A percentile compares a stretch with the other conserved stretches of the same genome.
Conservation (phyloP, 306 rosid species). For the Fagus sylvatica region DNA sequence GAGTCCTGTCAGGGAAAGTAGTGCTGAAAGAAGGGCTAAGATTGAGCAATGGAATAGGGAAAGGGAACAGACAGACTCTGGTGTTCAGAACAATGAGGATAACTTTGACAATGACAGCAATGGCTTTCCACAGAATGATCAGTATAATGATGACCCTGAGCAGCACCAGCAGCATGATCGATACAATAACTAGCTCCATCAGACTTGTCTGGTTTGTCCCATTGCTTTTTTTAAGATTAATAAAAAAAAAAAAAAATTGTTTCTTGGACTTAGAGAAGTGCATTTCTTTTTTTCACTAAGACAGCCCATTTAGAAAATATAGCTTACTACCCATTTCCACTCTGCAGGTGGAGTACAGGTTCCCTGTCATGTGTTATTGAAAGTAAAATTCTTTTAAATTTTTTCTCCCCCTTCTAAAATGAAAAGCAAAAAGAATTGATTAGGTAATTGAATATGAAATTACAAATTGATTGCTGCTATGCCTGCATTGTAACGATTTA, state of each 20-base stretch:
- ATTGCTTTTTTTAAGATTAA: not conserved
- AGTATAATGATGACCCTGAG: constrained; percentile 42
- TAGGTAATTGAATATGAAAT: not conserved
- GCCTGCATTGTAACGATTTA: not conserved
- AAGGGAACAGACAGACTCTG: constrained; percentile 56
- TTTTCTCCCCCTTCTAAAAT: constrained; percentile 5
- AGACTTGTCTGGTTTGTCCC: constrained; percentile 40
- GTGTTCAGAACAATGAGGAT: constrained; percentile 34
- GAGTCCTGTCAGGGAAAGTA: constrained; percentile 80
- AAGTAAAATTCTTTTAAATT: constrained; percentile 21
- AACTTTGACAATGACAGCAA: constrained; percentile 42
- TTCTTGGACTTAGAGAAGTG: constrained; percentile 5
- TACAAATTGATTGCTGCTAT: not conserved
- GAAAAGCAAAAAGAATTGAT: constrained; percentile 8
- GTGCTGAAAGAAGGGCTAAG: constrained; percentile 92
- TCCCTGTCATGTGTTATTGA: constrained; percentile 39
- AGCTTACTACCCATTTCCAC: constrained; percentile 45
- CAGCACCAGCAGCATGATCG: constrained; percentile 38
- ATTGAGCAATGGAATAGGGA: constrained; percentile 98
- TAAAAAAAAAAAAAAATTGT: not conserved
- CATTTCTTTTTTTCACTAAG: constrained; percentile 9
- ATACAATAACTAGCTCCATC: constrained; percentile 15
- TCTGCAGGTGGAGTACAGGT: constrained; percentile 48
- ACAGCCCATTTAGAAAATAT: constrained; percentile 22
- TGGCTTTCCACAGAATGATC: constrained; percentile 44